Base-by-base conservation (phyloP, 805 yeast species). In the Clavispora asparagi region DNA sequence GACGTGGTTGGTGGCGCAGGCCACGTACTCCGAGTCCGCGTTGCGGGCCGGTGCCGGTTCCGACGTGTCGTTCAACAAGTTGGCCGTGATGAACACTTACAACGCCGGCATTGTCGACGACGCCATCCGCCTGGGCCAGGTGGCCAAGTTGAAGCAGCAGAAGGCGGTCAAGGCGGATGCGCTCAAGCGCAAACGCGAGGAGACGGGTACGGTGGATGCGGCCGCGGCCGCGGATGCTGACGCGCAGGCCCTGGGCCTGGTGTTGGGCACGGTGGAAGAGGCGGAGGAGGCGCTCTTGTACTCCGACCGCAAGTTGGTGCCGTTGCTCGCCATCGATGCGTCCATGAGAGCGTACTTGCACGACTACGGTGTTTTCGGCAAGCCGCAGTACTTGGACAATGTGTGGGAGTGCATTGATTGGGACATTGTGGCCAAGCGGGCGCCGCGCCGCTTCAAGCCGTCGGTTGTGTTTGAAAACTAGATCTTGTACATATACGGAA, bases 61-160 rank as follows among this genome's bases (percentile, higher is more conserved):
- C 17, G 54, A 62, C 25, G 39, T 46, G 7, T 40, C 56, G n/a
- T 51, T 41, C 35, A 78, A 78, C 46, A 68, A 74, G 29, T 73
- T 94, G 56, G 82, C 80, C 43, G 71, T 94, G 8, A 67, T 87
- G 46, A 86, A 89, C 65, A 85, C 96, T n/a, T 89, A 89, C 67
- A 89, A 88, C 60, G 82, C 91, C 6, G 98, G 98, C 6, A 76
- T 87, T 7, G 95, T 96, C 28, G 83, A 82, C 55, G 77, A 71
- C 55, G 78, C 83, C 41, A 60, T 77, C 40, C 70, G 78, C 63
- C 73, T 75, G 43, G 83, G 77, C 50, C 82, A 76, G 63, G 62
- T 75, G 54, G 68, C 60, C 55, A 70, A 69, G 39, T 75, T 76
- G 62, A 59, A 60, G 45, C 59, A 59, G 49, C 72, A 67, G 48